Conservation (phyloP, 2,329 filamentous ascomycete genomes). For the Talaromyces piceae region DNA sequence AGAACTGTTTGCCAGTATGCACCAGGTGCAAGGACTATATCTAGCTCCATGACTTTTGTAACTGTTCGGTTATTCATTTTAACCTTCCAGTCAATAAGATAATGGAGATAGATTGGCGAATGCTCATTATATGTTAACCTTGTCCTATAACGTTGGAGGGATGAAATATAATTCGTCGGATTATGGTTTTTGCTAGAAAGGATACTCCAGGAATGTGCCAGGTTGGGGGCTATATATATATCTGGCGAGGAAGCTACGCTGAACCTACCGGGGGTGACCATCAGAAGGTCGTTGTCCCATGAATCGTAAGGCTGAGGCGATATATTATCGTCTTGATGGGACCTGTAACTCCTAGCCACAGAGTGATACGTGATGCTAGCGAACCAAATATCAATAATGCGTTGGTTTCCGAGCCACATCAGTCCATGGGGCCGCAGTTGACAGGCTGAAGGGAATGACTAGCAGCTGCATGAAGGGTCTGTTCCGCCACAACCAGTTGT, state of each 20-base stretch:
- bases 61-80: conserved; percentile 17
- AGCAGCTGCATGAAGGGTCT: too few species aligned
- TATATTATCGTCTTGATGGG: background rate
- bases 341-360: background rate
- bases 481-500: too few species aligned
- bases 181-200: background rate
- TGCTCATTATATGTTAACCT: conserved; percentile 17
- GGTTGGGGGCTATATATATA: background rate
- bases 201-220: conserved; percentile 9
- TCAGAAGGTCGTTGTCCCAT: conserved; percentile 15
- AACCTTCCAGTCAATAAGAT: conserved; percentile 19
- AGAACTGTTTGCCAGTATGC: conserved; percentile 15
- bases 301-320: conserved; percentile 1
- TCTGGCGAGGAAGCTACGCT: conserved; percentile 3
- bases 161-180: conserved; percentile 1
- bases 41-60: conserved; percentile 24
- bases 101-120: conserved; percentile 13
- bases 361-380: background rate
- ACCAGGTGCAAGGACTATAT: conserved; percentile 14
- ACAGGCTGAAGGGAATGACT: background rate
- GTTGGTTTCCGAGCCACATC: background rate
- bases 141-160: background rate
- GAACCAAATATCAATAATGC: background rate
- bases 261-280: too few species aligned
- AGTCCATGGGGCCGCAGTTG: background rate